Conservation (phyloP, 1,139 yeast genomes). For the Wickerhamomyces sp. region DNA sequence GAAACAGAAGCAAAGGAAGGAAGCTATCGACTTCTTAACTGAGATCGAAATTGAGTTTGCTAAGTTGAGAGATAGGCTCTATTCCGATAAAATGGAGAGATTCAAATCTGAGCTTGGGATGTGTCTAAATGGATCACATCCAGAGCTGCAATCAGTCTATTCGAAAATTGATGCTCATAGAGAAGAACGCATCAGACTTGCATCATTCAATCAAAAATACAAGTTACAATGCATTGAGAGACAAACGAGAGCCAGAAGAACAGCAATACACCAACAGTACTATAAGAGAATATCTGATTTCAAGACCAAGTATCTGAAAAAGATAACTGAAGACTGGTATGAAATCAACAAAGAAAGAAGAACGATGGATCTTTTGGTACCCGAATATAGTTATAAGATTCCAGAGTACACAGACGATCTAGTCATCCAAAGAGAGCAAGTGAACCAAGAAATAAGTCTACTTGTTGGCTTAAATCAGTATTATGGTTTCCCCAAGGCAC, state of each 20-base stretch:
- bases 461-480: constrained; percentile 50
- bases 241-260: constrained; percentile 77
- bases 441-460: constrained; percentile 50
- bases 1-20: constrained; percentile 44
- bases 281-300: constrained; percentile 64
- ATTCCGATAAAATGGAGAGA: constrained; percentile 68
- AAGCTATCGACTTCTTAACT: constrained; percentile 66
- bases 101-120: constrained; percentile 80
- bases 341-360: constrained; percentile 86
- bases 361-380: constrained; percentile 70
- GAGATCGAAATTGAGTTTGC: constrained; percentile 86
- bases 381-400: constrained; percentile 34
- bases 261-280: constrained; percentile 82
- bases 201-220: constrained; percentile 66
- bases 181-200: constrained; percentile 63
- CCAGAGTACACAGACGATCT: constrained; percentile 31
- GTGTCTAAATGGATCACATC: constrained; percentile 89
- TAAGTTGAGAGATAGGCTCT: constrained; percentile 69
- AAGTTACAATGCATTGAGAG: constrained; percentile 71
- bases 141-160: constrained; percentile 65
- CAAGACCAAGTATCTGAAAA: constrained; percentile 59
- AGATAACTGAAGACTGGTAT: constrained; percentile 88
- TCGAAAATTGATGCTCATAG: constrained; percentile 68
- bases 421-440: constrained; percentile 33
- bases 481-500: constrained; percentile 62